phyloP scores from a whole-genome alignment of 495 filamentous ascomycete species.

The Aspergillus heteromorphus region DNA sequence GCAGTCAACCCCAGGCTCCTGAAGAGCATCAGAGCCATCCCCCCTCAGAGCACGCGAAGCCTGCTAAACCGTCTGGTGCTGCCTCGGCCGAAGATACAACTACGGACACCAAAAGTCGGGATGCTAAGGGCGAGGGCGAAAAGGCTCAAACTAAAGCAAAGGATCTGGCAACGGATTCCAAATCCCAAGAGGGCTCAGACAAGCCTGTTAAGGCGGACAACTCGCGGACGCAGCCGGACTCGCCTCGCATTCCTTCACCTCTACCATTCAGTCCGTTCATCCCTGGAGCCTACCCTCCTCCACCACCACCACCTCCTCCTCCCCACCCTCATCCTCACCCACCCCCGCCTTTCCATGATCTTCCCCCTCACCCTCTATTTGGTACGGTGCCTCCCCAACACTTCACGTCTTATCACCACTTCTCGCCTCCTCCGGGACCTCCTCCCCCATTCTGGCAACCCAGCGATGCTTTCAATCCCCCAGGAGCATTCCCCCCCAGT shows the following conservation, averaged over 20 bases:
- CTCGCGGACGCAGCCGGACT: neutral
- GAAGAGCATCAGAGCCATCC: neutral
- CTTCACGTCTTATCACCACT: neutral
- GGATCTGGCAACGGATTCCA: neutral
- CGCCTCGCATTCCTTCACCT: neutral
- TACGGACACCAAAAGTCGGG: neutral
- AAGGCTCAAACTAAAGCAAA: neutral
- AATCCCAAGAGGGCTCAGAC: neutral
- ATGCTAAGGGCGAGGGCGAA: neutral
- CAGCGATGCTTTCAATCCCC: neutral
- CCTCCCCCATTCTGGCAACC: neutral
- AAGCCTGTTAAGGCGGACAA: neutral
- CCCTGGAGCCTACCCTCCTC: neutral
- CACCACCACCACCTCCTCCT: slow-evolving; percentile 4
- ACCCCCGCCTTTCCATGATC: neutral
- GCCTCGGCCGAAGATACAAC: neutral
- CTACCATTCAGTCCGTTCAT: neutral
- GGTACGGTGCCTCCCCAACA: neutral
- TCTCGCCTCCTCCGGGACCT: neutral
- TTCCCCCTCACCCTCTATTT: neutral
- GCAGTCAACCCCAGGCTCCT: slow-evolving; percentile 1
- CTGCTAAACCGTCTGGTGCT: neutral
- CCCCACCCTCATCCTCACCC: slow-evolving; percentile 12
- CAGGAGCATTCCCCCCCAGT: neutral
- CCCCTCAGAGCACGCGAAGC: neutral